Evolutionary conservation across 495 filamentous ascomycete genomes (phyloP), one percentile per base, ranked within the genome.

Genomic region (Penicillium goetzii): DNA sequence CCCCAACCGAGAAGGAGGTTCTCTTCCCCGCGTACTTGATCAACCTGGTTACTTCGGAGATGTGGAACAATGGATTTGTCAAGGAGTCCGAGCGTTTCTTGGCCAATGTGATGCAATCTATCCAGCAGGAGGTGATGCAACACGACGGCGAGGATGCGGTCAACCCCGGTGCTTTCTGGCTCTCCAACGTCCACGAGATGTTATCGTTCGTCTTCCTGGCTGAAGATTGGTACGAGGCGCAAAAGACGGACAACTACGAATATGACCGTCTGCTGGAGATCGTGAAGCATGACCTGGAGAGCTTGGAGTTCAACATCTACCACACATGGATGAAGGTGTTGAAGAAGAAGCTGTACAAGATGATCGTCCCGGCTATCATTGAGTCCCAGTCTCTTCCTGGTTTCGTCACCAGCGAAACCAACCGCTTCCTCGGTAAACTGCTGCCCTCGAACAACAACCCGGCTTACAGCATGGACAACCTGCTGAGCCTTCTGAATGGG

Each of bases 271-370:
- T 99, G 34, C 79, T 99, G 70, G 95, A 99, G 73, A 98, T 99
- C 72, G 95, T 98, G 64, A 99, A 99, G 84, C 95, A 98, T 69
- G 95, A 99, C 68, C 82, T 99, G 55, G 95, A 99, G 80, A 97
- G 92, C 76, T 81, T 99, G 49, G 95, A 99, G 78, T 99, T 99
- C 85, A 99, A 99, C 81, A 98, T 99, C 73, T 99, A 99, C 77
- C 96, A 99, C 78, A 99, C 95, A 12, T 99, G 95, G 95, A 99
- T 99, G 95, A 99, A 99, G 83, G 93, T 97, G 47, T 83, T 99
- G 70, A 99, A 99, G 84, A 97, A 97, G 84, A 97, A 96, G 78
- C 84, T 99, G 52, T 90, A 92, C 68, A 98, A 98, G 83, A 99
- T 99, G 95, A 96, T 99, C 70, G 95, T 99, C 28, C 95, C 95